Base-by-base conservation (phyloP, 2,329 filamentous ascomycete species). In the Ceratocystis colombiana region DNA sequence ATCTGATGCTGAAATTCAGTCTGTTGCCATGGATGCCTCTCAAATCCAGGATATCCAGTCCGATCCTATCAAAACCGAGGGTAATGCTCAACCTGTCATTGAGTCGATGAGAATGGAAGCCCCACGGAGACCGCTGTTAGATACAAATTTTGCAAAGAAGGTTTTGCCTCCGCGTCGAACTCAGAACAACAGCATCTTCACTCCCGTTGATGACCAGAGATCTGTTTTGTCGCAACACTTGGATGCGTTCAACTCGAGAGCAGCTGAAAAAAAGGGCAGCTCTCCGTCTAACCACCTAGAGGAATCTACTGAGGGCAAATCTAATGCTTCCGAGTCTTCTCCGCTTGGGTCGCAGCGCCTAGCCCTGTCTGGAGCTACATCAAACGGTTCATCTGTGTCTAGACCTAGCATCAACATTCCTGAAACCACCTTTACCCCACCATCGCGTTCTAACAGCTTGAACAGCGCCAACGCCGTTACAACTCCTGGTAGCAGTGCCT, bases 121-220 rank as follows among this genome's bases (percentile, higher is more conserved):
- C 45, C 75, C 77, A 2, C 76, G 78, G 68, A 76, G 78, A 44
- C 80, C 77, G 7, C 71, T 80, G 55, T 72, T 82, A 64, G 82
- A 82, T 70, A 83, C 78, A 5, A 79, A 79, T 62, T 75, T 76
- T 45, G 77, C 77, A 20, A 81, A 84, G 69, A 84, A 83, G 74
- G 84, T 83, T 70, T 78, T 89, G 69, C 86, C 88, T 1, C 88
- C 87, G 72, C 86, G 89, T 15, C 62, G 66, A 8, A 33, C 64
- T 10, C 66, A 44, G 92, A 92, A 74, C 87, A 88, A 25, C 88
- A 92, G 73, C 74, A 97, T 99, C 68, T 97, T 97, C 73, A 99
- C 94, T 0, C 94, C 94, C 0, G 96, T 99, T 69, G 94, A 97
- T 72, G 92, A 96, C 73, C 91, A 88, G 71, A 84, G 89, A 62